Conservation (phyloP, 352 stramenopile genomes). For the Thraustochytrium sp. region DNA sequence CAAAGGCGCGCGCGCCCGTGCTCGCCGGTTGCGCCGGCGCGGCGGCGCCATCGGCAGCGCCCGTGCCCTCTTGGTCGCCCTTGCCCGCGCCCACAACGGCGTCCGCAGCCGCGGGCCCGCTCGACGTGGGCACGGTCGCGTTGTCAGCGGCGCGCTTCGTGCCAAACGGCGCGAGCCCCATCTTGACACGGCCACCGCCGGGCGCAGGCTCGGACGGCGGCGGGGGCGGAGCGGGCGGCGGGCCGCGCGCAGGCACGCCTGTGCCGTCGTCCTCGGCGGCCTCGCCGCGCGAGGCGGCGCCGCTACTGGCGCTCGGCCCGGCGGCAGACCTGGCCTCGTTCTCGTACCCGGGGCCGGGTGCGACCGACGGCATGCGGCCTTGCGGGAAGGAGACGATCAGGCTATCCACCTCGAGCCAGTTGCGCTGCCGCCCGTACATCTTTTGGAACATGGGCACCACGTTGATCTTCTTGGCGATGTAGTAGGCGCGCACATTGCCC, state of each 20-base stretch:
- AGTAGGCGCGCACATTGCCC: constrained; percentile 60
- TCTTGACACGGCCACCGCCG: neutral
- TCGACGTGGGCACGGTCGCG: no score
- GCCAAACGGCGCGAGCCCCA: neutral
- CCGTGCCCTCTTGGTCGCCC: neutral
- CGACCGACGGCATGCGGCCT: constrained; percentile 53
- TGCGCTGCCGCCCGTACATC: constrained; percentile 58
- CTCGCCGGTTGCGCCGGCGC: neutral
- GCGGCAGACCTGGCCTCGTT: neutral
- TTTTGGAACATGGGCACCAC: constrained; percentile 73
- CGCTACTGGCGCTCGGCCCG: neutral
- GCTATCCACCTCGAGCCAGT: constrained; percentile 37
- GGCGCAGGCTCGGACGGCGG: neutral
- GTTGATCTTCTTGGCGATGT: constrained; percentile 74
- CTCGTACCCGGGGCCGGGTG: neutral
- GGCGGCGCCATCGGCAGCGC: neutral
- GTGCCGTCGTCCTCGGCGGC: neutral
- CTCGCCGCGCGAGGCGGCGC: neutral
- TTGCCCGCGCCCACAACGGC: no score
- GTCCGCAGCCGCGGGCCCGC: no score
- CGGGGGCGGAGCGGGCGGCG: neutral
- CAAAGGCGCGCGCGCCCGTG: neutral
- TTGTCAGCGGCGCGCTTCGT: neutral
- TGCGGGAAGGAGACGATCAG: constrained; percentile 53
- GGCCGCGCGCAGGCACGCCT: neutral